Percentiles rank a stretch among this genome's conserved stretches.
Evolutionary conservation across 2,329 filamentous ascomycete genomes (phyloP).

Genomic region (Cercospora sesami): DNA sequence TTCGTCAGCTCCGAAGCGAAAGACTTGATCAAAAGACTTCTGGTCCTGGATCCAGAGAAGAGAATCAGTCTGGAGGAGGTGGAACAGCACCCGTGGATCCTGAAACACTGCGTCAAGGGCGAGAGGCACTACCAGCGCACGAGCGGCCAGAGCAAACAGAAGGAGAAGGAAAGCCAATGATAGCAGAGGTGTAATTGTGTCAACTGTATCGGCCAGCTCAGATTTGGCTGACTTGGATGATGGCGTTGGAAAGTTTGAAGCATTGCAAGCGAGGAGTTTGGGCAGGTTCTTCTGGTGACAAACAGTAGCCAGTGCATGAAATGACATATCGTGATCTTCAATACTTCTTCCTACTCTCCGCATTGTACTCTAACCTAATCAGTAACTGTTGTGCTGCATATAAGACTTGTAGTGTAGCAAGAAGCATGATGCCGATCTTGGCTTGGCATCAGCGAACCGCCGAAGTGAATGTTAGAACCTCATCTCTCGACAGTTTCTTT

Average conservation of each 20-base stretch:
- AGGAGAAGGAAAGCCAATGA: slow-evolving; percentile 24
- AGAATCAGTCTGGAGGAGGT: slow-evolving; percentile 86
- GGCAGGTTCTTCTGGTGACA: neutral
- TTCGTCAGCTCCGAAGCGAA: slow-evolving; percentile 88
- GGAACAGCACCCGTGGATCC: slow-evolving; percentile 88
- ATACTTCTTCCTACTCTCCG: neutral
- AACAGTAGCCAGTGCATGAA: slow-evolving; percentile 4
- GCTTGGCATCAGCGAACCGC: neutral
- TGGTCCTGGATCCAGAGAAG: slow-evolving; percentile 92
- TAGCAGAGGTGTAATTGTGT: neutral
- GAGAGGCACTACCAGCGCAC: slow-evolving; percentile 48
- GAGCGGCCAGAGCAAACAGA: slow-evolving; percentile 38
- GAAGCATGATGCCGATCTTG: neutral
- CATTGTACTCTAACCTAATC: neutral
- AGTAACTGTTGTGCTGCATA: neutral
- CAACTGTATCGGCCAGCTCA: neutral
- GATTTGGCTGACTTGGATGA: slow-evolving; percentile 3
- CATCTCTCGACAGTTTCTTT: neutral
- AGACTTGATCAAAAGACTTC: slow-evolving; percentile 86
- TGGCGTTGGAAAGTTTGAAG: slow-evolving; percentile 3
- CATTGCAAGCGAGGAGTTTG: slow-evolving; percentile 8
- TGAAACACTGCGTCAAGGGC: slow-evolving; percentile 80
- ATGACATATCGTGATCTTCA: slow-evolving; percentile 1
- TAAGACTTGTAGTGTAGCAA: neutral
- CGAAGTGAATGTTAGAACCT: neutral